phyloP scores from a whole-genome alignment of 2,329 filamentous ascomycete species.

The Setomelanomma holmii region DNA sequence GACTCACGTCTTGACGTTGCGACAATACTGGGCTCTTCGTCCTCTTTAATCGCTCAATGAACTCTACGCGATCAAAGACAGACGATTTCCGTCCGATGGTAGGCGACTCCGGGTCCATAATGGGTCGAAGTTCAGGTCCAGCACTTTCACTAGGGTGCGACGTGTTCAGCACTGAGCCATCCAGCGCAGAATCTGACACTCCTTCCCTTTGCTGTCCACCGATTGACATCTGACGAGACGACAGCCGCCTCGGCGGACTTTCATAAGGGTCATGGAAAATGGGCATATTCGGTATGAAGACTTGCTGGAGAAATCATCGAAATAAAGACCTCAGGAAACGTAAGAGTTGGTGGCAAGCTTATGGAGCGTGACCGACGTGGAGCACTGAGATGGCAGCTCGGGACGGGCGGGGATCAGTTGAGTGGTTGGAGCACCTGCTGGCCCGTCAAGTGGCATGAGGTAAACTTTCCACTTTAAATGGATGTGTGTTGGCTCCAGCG shows the following conservation, averaged over 20 bases:
- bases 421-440: slow-evolving; percentile 42
- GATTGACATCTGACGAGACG: slow-evolving; percentile 21
- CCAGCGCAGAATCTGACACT: slow-evolving; percentile 12
- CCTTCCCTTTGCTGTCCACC: slow-evolving; percentile 23
- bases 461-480: slow-evolving; percentile 33
- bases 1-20: slow-evolving; percentile 60
- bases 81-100: slow-evolving; percentile 31
- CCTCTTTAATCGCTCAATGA: slow-evolving; percentile 85
- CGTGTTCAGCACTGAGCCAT: slow-evolving; percentile 12
- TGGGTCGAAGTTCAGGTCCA: slow-evolving; percentile 5
- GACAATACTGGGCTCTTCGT: slow-evolving; percentile 79
- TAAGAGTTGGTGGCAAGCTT: slow-evolving; percentile 14
- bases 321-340: slow-evolving; percentile 13
- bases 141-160: slow-evolving; percentile 11
- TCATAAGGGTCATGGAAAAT: slow-evolving; percentile 50
- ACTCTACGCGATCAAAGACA: slow-evolving; percentile 69
- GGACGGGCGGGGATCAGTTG: slow-evolving; percentile 34
- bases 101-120: slow-evolving; percentile 23
- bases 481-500: slow-evolving; percentile 46
- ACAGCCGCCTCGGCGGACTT: slow-evolving; percentile 27
- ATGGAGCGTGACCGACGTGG: slow-evolving; percentile 14
- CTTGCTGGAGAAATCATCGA: slow-evolving; percentile 33
- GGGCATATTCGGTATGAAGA: slow-evolving; percentile 40
- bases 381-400: slow-evolving; percentile 30
- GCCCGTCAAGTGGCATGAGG: slow-evolving; percentile 38